Evolutionary conservation across 2,329 filamentous ascomycete genomes (phyloP), one percentile per base, ranked within the genome.

Genomic region (Teratosphaeria nubilosa): DNA sequence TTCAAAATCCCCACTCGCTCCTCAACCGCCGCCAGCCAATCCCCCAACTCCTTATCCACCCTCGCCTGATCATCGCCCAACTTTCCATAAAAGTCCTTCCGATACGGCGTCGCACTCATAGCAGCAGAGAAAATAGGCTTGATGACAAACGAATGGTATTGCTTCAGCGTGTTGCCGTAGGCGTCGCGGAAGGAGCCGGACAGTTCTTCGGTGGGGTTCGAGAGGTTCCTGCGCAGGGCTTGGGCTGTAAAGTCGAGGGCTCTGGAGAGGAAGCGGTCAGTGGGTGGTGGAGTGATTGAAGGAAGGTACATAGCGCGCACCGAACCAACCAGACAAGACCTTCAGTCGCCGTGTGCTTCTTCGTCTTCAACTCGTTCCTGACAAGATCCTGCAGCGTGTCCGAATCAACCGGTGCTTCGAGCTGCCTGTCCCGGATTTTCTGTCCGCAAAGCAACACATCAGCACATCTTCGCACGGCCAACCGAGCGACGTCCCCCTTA

Each of bases 191-290:
- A 99, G 53, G 91, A 96, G 65, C 83, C 81, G 60, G 88, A 81
- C 62, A 99, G 87, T 76, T 96, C 91, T 71, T 90, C 83, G 64
- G 73, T 66, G 56, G 82, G 70, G 69, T 87, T 85, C 69, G 80
- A 75, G 64, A 91, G 69, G 78, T 95, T 96, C 73, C 86, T 81
- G 70, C 84, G 84, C 62, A 99, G 85, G 60, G 88, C 88, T 73
- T 90, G 85, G 70, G 86, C 85, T 64, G 92, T 97, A 79, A 99
- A 99, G 71, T 96, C 90, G 70, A 97, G 88, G 60, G 88, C 94
- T 62, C 91, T 96, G 67, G 56, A 56, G 57, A 62, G 53, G 34
- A 25, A 53, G 53, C 52, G 52, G 25, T 56, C 32, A 56, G 30
- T 56, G 25, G 20, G 24, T 34, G 25, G 9, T 37, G 41, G 56